These are phyloP conservation scores for Colletotrichum aenigma DNA, from an alignment of 2,329 filamentous ascomycete species.

Conservation along the genomic window DNA sequence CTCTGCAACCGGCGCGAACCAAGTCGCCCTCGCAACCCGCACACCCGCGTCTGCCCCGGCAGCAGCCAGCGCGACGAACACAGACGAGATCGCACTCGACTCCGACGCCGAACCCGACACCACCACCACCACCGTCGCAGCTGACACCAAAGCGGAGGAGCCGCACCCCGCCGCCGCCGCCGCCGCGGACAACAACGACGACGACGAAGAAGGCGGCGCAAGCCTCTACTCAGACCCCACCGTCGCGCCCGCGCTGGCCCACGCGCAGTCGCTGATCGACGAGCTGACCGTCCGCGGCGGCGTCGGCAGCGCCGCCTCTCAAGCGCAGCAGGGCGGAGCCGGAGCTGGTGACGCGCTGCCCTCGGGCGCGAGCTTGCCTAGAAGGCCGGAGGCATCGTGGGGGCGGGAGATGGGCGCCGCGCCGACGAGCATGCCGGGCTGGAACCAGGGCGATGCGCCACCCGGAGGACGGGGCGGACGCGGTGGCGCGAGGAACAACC, in stretches of 20 bases:
- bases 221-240: neutral
- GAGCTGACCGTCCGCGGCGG: neutral
- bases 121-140: neutral
- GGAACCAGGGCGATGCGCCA: neutral
- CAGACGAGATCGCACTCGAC: constrained; percentile 51
- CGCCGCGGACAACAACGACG: constrained; percentile 4
- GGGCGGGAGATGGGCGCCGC: constrained; percentile 2
- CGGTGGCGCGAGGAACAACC: neutral
- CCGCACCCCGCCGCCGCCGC: neutral
- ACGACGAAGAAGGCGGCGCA: constrained; percentile 1
- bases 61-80: constrained; percentile 31
- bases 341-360: neutral
- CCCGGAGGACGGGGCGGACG: neutral
- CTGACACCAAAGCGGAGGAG: neutral
- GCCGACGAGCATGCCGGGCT: neutral
- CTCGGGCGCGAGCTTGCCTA: constrained; percentile 1
- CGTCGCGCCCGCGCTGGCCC: constrained; percentile 17
- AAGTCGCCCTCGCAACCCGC: constrained; percentile 39
- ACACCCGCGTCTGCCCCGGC: constrained; percentile 12
- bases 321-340: neutral
- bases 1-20: constrained; percentile 35
- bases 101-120: constrained; percentile 37
- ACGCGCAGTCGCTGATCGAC: constrained; percentile 17
- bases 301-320: neutral
- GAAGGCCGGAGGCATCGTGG: constrained; percentile 13